Evolutionary conservation across 345 rosid species (phyloP).

Genomic region (Ailanthus altissimus): DNA sequence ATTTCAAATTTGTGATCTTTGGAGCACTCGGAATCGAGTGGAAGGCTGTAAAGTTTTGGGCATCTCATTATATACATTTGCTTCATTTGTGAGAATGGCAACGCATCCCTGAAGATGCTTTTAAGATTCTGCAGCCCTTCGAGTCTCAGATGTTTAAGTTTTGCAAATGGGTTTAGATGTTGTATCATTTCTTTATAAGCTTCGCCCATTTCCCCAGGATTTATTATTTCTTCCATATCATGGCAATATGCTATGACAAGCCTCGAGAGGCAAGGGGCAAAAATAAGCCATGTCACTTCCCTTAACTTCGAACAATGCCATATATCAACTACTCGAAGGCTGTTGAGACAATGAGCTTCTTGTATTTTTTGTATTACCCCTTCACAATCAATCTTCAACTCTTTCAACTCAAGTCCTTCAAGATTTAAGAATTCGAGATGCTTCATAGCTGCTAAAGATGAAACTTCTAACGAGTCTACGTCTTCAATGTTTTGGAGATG

Average conservation of each 20-base stretch:
- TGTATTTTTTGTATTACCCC: background rate
- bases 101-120: slow-evolving; percentile 4
- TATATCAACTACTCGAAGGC: background rate
- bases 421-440: background rate
- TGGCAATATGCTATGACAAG: background rate
- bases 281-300: background rate
- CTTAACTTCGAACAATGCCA: background rate
- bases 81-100: slow-evolving; percentile 11
- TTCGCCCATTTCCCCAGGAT: background rate
- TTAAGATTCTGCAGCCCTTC: slow-evolving; percentile 10
- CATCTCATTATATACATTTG: background rate
- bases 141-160: slow-evolving; percentile 12
- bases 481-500: background rate
- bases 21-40: background rate
- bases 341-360: background rate
- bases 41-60: background rate
- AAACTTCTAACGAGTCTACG: background rate
- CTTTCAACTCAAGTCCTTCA: background rate
- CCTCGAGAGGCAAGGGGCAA: background rate
- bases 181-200: background rate
- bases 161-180: background rate
- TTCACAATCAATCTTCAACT: background rate
- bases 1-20: background rate
- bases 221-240: background rate
- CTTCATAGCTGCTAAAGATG: background rate